Conservation (phyloP, 2,329 filamentous ascomycete species). For the Hysterium pulicare region DNA sequence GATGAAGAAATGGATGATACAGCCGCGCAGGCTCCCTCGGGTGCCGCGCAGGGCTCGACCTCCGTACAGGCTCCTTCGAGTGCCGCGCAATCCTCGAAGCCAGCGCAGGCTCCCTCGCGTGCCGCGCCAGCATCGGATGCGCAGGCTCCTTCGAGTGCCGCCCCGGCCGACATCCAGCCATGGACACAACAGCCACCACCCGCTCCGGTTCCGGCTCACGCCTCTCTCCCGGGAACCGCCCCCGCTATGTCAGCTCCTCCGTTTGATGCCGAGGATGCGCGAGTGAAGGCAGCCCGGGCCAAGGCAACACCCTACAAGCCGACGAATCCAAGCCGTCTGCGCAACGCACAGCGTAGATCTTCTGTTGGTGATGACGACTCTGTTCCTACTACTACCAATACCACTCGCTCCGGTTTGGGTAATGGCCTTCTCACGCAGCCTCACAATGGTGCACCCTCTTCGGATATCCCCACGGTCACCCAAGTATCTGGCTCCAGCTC, state of each 20-base stretch:
- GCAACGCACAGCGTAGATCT: conserved; percentile 15
- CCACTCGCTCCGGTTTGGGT: neutral
- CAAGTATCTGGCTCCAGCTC: no score
- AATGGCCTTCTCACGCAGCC: conserved; percentile 1
- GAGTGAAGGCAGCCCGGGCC: conserved; percentile 26
- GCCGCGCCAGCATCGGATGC: conserved; percentile 12
- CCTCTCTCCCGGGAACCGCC: conserved; percentile 22
- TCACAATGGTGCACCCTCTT: neutral
- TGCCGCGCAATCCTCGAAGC: conserved; percentile 8
- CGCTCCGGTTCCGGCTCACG: conserved; percentile 32
- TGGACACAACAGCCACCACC: conserved; percentile 36
- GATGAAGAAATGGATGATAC: conserved; percentile 3
- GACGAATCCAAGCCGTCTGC: conserved; percentile 31
- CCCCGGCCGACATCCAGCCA: conserved; percentile 15
- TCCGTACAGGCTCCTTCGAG: neutral
- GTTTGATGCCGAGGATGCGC: conserved; percentile 11
- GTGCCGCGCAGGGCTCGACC: conserved; percentile 7
- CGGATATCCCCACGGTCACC: no score
- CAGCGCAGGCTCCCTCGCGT: neutral
- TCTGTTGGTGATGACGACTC: no score
- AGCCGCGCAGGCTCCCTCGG: neutral
- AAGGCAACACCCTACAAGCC: conserved; percentile 33
- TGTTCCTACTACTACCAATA: neutral
- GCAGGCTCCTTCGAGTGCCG: conserved; percentile 17
- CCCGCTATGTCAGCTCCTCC: conserved; percentile 3